These are phyloP conservation scores for Exophiala lecanii-corni DNA, from an alignment of 2,329 filamentous ascomycete genomes.

Conservation along the genomic window DNA sequence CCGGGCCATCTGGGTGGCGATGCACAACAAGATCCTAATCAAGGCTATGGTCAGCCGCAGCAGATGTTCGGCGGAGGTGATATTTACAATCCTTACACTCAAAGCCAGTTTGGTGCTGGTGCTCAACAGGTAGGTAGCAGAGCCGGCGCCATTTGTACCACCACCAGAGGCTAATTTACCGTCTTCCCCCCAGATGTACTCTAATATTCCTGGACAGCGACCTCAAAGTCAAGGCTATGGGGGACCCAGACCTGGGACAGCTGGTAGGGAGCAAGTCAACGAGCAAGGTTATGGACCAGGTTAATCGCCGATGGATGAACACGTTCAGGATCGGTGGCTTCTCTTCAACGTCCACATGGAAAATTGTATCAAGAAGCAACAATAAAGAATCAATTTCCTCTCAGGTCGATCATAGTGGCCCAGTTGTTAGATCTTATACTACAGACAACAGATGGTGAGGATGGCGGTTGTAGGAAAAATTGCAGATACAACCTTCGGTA, in stretches of 20 bases:
- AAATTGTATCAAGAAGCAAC: no score
- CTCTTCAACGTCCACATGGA: no score
- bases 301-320: no score
- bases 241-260: slow-evolving; percentile 22
- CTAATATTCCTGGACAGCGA: slow-evolving; percentile 21
- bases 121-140: slow-evolving; percentile 65
- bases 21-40: slow-evolving; percentile 61
- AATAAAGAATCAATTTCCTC: no score
- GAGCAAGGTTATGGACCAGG: slow-evolving; percentile 26
- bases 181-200: slow-evolving; percentile 22
- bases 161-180: slow-evolving; percentile 4
- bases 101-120: slow-evolving; percentile 55
- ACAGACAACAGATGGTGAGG: no score
- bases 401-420: no score
- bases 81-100: slow-evolving; percentile 74
- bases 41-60: slow-evolving; percentile 67
- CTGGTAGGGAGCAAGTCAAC: slow-evolving; percentile 22
- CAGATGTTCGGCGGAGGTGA: slow-evolving; percentile 68
- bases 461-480: no score
- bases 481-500: no score
- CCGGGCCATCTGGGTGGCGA: slow-evolving; percentile 58
- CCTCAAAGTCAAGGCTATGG: slow-evolving; percentile 27
- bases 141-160: slow-evolving; percentile 2
- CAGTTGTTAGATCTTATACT: no score
- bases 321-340: no score